A percentile compares a stretch with the other conserved stretches of the same genome.
These are phyloP conservation scores for Cladophialophora bantiana DNA, from an alignment of 2,329 filamentous ascomycete species.

Conservation along the genomic window DNA sequence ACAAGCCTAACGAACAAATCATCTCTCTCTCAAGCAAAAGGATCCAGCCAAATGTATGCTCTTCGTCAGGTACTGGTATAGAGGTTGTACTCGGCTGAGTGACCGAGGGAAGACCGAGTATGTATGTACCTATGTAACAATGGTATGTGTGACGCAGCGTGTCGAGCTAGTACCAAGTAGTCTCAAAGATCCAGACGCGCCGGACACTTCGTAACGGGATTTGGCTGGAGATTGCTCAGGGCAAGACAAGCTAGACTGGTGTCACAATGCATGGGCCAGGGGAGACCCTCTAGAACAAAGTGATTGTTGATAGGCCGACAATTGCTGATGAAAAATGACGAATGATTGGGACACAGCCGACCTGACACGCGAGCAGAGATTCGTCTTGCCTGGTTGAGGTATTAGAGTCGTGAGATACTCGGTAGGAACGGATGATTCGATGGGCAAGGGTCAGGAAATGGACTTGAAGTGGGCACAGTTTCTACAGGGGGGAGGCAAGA, in stretches of 20 bases:
- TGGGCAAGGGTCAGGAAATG: constrained; percentile 8
- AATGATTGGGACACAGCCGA: constrained; percentile 1
- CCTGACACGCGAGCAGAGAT: not conserved
- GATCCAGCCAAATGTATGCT: no score
- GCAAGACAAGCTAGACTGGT: not conserved
- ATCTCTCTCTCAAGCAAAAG: no score
- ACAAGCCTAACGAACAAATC: no score
- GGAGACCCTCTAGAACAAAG: not conserved
- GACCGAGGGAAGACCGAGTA: no score
- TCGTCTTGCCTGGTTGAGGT: not conserved
- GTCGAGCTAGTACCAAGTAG: no score
- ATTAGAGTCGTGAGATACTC: not conserved
- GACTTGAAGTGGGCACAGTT: constrained; percentile 4
- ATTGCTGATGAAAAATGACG: not conserved
- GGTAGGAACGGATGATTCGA: not conserved
- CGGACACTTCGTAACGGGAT: not conserved
- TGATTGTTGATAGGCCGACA: not conserved
- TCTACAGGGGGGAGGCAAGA: not conserved
- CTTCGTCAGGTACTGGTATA: no score
- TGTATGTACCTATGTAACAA: no score
- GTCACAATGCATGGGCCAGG: not conserved
- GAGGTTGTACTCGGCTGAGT: no score
- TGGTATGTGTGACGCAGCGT: no score
- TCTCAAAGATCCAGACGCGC: no score
- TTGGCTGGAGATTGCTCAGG: not conserved